A percentile compares a stretch with the other conserved stretches of the same genome.
Conservation (phyloP, 2,329 filamentous ascomycete genomes). For the Clonostachys byssicola region DNA sequence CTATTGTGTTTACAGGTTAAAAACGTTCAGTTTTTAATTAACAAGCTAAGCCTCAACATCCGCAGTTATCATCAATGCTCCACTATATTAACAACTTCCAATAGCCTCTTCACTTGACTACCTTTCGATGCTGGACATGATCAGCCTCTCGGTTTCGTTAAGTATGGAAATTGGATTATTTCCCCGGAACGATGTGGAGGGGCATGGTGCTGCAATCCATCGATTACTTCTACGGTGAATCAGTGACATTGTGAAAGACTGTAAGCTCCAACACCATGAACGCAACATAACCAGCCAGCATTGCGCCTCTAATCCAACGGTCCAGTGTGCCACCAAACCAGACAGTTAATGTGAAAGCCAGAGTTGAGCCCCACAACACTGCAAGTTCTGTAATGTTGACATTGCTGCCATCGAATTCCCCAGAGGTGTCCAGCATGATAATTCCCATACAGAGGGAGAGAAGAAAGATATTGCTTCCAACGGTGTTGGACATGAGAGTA, state of each 20-base stretch:
- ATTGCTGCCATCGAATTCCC: conserved; percentile 3
- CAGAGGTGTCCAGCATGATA: conserved; percentile 10
- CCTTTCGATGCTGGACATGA: too few species aligned
- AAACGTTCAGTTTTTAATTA: too few species aligned
- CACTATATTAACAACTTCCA: too few species aligned
- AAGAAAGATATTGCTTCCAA: conserved; percentile 50
- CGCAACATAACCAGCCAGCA: conserved; percentile 7
- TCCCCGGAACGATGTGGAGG: too few species aligned
- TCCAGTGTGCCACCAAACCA: conserved; percentile 8
- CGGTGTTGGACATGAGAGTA: conserved; percentile 47
- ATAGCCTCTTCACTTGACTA: too few species aligned
- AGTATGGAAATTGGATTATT: too few species aligned
- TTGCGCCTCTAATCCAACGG: conserved; percentile 5
- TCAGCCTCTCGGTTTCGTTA: too few species aligned
- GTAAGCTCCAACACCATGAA: conserved; percentile 10
- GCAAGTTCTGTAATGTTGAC: conserved; percentile 7
- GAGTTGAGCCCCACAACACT: conserved; percentile 9
- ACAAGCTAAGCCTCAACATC: too few species aligned
- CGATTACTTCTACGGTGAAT: too few species aligned
- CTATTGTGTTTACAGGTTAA: too few species aligned
- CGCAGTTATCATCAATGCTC: too few species aligned
- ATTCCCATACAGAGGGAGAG: conserved; percentile 43
- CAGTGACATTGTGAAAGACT: conserved; percentile 1
- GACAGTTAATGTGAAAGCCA: conserved; percentile 8
- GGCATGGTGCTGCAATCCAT: too few species aligned